A percentile compares a stretch with the other conserved stretches of the same genome.
phyloP scores from a whole-genome alignment of 2,329 filamentous ascomycete genomes.

The Pseudogymnoascus sp. region DNA sequence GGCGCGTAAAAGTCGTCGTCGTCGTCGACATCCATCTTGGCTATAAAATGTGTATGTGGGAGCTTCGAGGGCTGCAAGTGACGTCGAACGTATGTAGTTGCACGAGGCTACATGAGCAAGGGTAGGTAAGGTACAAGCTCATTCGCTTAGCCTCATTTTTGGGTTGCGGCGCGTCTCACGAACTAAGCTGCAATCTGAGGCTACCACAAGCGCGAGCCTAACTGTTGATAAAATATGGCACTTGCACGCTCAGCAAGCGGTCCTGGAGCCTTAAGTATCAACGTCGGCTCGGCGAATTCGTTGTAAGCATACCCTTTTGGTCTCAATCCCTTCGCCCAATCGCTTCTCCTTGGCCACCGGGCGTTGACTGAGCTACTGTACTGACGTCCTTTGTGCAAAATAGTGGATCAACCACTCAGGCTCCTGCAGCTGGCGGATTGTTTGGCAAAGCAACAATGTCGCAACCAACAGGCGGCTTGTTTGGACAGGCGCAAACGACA shows the following conservation, averaged over 20 bases:
- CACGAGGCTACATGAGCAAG: conserved; percentile 10
- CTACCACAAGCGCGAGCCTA: conserved; percentile 9
- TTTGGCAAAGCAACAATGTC: conserved; percentile 26
- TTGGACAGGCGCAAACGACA: conserved; percentile 7
- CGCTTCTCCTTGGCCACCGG: background rate
- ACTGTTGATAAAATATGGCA: conserved; percentile 22
- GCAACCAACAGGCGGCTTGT: conserved; percentile 17
- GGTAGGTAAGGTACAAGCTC: conserved; percentile 2
- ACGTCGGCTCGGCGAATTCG: conserved; percentile 52
- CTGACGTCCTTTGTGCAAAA: conserved; percentile 6
- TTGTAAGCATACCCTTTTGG: conserved; percentile 39
- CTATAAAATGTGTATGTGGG: conserved; percentile 12
- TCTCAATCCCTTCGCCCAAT: background rate
- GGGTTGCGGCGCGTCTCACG: conserved; percentile 11
- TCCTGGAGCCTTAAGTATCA: conserved; percentile 55
- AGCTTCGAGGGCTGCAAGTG: conserved; percentile 7
- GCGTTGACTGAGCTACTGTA: too few species aligned
- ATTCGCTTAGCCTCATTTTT: conserved; percentile 14
- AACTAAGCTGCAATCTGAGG: conserved; percentile 1
- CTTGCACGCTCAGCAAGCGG: conserved; percentile 50
- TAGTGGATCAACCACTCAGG: conserved; percentile 24
- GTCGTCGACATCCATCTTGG: conserved; percentile 58
- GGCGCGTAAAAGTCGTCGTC: conserved; percentile 61
- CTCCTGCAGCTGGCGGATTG: conserved; percentile 26
- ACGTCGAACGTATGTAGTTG: conserved; percentile 5